Base-by-base conservation (phyloP, 1,284 basidiomycete genomes). In the Cryptococcus jaspeensis region DNA sequence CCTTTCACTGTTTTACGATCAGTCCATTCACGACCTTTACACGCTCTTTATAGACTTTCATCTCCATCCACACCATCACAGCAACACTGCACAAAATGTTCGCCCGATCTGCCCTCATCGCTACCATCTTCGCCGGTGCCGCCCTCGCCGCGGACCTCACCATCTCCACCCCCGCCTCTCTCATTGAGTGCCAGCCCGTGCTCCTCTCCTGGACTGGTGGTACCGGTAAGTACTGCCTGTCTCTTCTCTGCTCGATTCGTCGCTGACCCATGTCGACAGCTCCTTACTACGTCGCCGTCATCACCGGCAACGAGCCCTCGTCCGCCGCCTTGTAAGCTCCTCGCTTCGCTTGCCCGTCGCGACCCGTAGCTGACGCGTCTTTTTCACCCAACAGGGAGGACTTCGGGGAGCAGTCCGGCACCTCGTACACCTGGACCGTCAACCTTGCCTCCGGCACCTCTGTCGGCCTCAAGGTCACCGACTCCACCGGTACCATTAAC, bases 221-320 rank as follows among this genome's bases (percentile, higher is more conserved):
- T 50, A 52, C 58, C 0, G 43, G 79, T 0, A 47, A 58, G 64
- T 57, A 3, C 9, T 7, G n/a, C n/a, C 13, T 28, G 40, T 18
- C 5, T 37, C 16, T 28, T 6, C 15, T 4, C 32, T 4, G 25
- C 22, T 44, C n/a, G 12, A 40, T 4, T 25, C 15, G 16, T 16
- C 15, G 25, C 43, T 32, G 18, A 38, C 42, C 12, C 9, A 35
- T 20, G 11, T 20, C 25, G 22, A 39, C 28, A 59, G 61, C 64
- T 23, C 89, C 89, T 0, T 91, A 84, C 79, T 91, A 80, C 76
- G 61, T 89, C 53, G 80, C 84, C 35, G 70, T 88, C 63, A 74
- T 89, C 56, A 88, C 88, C 53, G 87, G 88, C 85, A 84, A 83
- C 51, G 83, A 89, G 66, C 65, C 82, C 4, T 56, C 75, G 12